phyloP scores from a whole-genome alignment of 306 rosid genomes.

The Castanospermum australe region DNA sequence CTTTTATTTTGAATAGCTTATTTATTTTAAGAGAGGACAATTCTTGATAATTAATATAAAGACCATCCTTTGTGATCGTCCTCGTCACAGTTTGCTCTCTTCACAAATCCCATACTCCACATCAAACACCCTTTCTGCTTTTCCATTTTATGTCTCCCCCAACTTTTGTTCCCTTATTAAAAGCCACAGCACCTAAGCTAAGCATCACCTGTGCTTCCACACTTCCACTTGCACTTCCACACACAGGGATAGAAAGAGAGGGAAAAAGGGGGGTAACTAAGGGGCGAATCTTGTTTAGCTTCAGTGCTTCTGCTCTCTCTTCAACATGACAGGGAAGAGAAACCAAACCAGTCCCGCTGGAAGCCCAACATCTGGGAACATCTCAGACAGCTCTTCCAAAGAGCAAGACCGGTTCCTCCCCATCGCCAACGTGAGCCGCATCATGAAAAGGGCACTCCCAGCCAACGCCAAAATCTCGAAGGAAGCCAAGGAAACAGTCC shows the following conservation, averaged over 20 bases:
- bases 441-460: constrained; percentile 85
- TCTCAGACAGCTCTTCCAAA: constrained; percentile 57
- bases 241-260: not conserved
- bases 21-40: not conserved
- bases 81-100: constrained; percentile 27
- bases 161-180: constrained; percentile 25
- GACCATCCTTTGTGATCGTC: constrained; percentile 33
- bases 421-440: constrained; percentile 81
- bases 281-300: not conserved
- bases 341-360: constrained; percentile 64
- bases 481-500: constrained; percentile 84
- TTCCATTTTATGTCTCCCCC: constrained; percentile 8
- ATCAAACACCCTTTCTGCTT: constrained; percentile 32
- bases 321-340: constrained; percentile 57
- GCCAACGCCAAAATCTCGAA: constrained; percentile 82
- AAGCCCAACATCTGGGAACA: constrained; percentile 70
- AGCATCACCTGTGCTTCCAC: constrained; percentile 6
- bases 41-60: constrained; percentile 34
- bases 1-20: not conserved
- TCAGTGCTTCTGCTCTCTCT: constrained; percentile 12
- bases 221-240: not conserved
- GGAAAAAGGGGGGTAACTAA: not conserved
- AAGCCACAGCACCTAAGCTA: constrained; percentile 30
- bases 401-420: constrained; percentile 90
- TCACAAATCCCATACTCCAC: constrained; percentile 33